A percentile compares a stretch with the other conserved stretches of the same genome.
These are phyloP conservation scores for Schwanniomyces yamadae DNA, from an alignment of 805 yeast genomes.

Conservation along the genomic window DNA sequence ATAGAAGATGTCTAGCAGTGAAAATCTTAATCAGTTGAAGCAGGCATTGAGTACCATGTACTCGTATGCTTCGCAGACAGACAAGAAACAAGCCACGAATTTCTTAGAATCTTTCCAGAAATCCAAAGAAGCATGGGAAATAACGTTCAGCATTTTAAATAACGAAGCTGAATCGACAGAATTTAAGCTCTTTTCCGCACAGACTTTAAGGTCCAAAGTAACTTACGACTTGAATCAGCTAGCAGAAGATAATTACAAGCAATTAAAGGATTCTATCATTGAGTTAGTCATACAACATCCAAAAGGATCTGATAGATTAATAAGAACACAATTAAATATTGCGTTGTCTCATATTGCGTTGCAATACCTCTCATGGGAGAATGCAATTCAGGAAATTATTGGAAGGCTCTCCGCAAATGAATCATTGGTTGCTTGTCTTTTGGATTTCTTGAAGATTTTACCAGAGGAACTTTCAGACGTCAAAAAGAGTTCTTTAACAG, in stretches of 20 bases:
- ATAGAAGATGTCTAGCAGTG: conserved; percentile 7
- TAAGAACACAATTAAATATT: conserved; percentile 81
- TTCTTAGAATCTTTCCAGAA: conserved; percentile 83
- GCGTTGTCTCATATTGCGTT: conserved; percentile 80
- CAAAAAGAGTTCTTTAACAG: conserved; percentile 73
- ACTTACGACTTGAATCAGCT: conserved; percentile 83
- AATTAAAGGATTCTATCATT: conserved; percentile 69
- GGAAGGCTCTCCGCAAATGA: conserved; percentile 40
- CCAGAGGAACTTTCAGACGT: conserved; percentile 89
- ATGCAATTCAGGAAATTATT: conserved; percentile 69
- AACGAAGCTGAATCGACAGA: conserved; percentile 43
- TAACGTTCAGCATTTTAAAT: conserved; percentile 55
- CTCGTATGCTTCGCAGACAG: conserved; percentile 43
- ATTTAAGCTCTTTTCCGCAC: conserved; percentile 81
- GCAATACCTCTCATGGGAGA: conserved; percentile 71
- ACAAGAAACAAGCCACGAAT: conserved; percentile 47
- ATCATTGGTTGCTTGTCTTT: conserved; percentile 45
- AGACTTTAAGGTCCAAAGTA: conserved; percentile 81
- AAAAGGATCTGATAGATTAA: conserved; percentile 43
- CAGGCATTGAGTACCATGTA: conserved; percentile 52
- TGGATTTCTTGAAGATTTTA: conserved; percentile 80
- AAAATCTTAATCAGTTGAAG: conserved; percentile 30
- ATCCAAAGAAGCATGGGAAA: conserved; percentile 76
- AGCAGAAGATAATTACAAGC: conserved; percentile 52
- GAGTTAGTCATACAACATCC: conserved; percentile 50